Percentiles rank a stretch among this genome's conserved stretches.
Evolutionary conservation across 2,329 filamentous ascomycete genomes (phyloP).

Genomic region (Moelleriella libera): DNA sequence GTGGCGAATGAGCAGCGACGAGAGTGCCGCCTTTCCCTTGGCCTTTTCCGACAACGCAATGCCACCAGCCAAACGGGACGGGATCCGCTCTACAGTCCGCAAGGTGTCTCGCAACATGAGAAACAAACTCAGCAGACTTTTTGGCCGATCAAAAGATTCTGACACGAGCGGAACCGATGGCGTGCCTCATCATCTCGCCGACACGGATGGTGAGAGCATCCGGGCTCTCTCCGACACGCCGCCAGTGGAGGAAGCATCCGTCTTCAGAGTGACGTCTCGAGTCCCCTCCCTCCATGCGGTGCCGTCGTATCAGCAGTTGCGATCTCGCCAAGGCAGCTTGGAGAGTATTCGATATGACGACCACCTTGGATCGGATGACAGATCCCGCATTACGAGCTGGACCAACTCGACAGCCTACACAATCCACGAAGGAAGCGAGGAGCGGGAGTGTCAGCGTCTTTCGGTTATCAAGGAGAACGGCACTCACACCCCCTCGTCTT

Average conservation of each 20-base stretch:
- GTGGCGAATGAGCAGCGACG: conserved; percentile 30
- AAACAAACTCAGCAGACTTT: conserved; percentile 38
- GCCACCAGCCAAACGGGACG: conserved; percentile 12
- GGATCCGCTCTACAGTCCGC: conserved; percentile 37
- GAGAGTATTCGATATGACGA: conserved; percentile 30
- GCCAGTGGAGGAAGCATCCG: conserved; percentile 23
- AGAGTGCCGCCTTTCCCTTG: conserved; percentile 18
- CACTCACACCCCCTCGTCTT: conserved; percentile 21
- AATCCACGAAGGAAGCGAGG: conserved; percentile 22
- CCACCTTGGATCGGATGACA: conserved; percentile 29
- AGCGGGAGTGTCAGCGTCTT: conserved; percentile 41
- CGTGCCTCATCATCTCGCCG: conserved; percentile 5
- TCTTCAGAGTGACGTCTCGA: conserved; percentile 33
- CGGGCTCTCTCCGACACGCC: conserved; percentile 19
- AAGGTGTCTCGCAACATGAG: conserved; percentile 49
- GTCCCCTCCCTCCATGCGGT: conserved; percentile 35
- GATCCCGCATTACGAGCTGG: conserved; percentile 62
- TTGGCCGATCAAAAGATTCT: conserved; percentile 13
- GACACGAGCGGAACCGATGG: conserved; percentile 5
- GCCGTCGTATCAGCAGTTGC: conserved; percentile 28
- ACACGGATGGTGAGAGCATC: conserved; percentile 16
- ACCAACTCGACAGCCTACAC: conserved; percentile 47
- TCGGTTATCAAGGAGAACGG: conserved; percentile 49
- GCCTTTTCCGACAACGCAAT: conserved; percentile 12
- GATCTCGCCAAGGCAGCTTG: conserved; percentile 40